Base-by-base conservation (phyloP, 306 rosid genomes). In the Pyrus bretschneideri region DNA sequence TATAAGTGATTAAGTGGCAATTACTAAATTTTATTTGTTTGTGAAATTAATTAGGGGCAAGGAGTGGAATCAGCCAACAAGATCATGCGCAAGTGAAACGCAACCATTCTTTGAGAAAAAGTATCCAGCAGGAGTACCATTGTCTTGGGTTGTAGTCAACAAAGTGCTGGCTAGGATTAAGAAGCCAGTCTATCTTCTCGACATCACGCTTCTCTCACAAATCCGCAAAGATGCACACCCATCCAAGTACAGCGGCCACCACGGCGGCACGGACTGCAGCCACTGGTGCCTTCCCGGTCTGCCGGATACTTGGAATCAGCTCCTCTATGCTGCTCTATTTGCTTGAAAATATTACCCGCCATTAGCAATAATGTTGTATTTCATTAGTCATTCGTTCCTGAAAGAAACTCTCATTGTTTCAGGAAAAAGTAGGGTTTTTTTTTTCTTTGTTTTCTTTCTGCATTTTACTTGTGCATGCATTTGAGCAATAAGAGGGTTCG, bases 251-350 rank as follows among this genome's bases (percentile, higher is more conserved):
- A 89, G 97, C 72, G 87, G 88, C 0, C 86, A 83, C 1, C 87
- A 73, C 55, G 5, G 82, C 65, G 81, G 87, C 40, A 75, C 63
- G 10, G 98, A 95, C 73, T 95, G 98, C 74, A 95, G 98, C 84
- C 98, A 95, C 4, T 95, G 98, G 98, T 95, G 98, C 61, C 96
- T 95, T 61, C 98, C 98, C 0, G 98, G 98, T 1, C 81, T 95
- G 40, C 96, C 98, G 15, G 98, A 95, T 81, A 95, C 98, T 31
- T 95, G 98, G 98, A 95, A 95, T 71, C 65, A 89, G 74, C 93
- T 95, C 60, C 83, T 95, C 0, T 83, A 72, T 82, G 95, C 96
- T 4, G 77, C 86, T 78, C 92, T 94, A 44, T 81, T 88, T 75
- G 35, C 68, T 74, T 92, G 80, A 88, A 21, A 64, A 42, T 2